Evolutionary conservation across 116 monocot species (phyloP), one percentile per base, ranked within the genome.

Genomic region (Phalaenopsis hybrid): DNA sequence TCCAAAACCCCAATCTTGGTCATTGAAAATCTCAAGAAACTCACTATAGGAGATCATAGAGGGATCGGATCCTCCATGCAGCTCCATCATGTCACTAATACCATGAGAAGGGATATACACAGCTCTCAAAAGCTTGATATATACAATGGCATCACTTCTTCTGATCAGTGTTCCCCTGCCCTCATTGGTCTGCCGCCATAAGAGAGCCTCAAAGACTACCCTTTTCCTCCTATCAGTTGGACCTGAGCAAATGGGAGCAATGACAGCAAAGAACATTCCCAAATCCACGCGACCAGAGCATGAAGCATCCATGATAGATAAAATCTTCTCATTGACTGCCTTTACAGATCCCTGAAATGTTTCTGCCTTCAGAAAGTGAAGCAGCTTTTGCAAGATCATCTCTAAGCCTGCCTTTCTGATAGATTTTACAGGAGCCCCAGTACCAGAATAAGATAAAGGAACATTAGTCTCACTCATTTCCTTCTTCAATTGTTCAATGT

Each of bases 1-100:
- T 31, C 95, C 95, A 89, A 99, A 99, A 28, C 99, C 99, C 95
- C 99, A 92, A 77, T 99, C 95, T 16, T 86, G 90, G 79, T 99
- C 99, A 89, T 95, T 89, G 84, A 99, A 99, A 89, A 99, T 99
- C 79, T 94, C 92, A 15, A 93, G 75, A 78, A 95, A 99, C 83
- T 95, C 95, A 20, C 85, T n/a, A 65, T 86, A 98, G 4, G 99
- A 93, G 33, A 99, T 82, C 82, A 86, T 74, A 5, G 95, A 90
- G 58, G 88, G 84, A 72, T 90, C 86, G n/a, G 90, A 86, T 80
- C 90, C 91, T 20, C 95, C 93, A 83, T 88, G 95, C 77, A 95
- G 52, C 82, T 99, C 99, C 87, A 92, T 77, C 91, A 92, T 89
- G 76, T 91, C 99, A 80, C 92, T 92, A 57, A 88, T 68, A 59